Percentiles rank a stretch among this genome's conserved stretches.
Conservation (phyloP, 345 rosid species). For the Salix dunnii region DNA sequence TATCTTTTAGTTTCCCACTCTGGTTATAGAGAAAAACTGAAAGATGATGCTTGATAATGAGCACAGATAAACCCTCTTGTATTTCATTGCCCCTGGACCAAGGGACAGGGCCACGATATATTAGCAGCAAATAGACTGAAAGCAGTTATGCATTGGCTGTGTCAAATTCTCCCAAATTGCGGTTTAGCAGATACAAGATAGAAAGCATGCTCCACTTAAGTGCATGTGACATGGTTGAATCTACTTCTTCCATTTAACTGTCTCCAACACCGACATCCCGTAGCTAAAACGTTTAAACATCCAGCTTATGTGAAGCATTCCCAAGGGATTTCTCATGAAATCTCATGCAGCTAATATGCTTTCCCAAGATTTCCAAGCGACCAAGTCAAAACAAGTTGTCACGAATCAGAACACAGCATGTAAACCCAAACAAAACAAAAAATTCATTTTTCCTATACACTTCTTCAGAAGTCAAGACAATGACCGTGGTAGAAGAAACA, state of each 20-base stretch:
- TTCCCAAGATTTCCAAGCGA: background rate
- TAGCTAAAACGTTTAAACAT: constrained; percentile 6
- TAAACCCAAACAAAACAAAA: too few species aligned
- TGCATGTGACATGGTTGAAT: background rate
- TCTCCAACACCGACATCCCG: background rate
- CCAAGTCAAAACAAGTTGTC: background rate
- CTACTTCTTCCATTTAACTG: background rate
- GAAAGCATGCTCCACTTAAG: constrained; percentile 3
- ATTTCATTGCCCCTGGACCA: background rate
- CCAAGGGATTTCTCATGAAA: constrained; percentile 14
- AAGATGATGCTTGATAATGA: background rate
- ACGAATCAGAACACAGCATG: background rate
- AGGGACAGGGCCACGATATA: background rate
- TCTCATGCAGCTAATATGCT: background rate
- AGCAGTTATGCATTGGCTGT: background rate
- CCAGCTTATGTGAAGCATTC: constrained; percentile 7
- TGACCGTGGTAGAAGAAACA: too few species aligned
- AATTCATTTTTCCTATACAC: too few species aligned
- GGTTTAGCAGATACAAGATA: background rate
- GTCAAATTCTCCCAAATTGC: background rate
- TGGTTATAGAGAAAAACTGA: background rate
- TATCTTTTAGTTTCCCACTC: background rate
- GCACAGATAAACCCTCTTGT: background rate
- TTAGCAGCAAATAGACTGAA: background rate
- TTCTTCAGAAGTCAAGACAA: too few species aligned